These are phyloP conservation scores for Aspergillus nidulans DNA, from an alignment of 495 filamentous ascomycete genomes.

Conservation along the genomic window DNA sequence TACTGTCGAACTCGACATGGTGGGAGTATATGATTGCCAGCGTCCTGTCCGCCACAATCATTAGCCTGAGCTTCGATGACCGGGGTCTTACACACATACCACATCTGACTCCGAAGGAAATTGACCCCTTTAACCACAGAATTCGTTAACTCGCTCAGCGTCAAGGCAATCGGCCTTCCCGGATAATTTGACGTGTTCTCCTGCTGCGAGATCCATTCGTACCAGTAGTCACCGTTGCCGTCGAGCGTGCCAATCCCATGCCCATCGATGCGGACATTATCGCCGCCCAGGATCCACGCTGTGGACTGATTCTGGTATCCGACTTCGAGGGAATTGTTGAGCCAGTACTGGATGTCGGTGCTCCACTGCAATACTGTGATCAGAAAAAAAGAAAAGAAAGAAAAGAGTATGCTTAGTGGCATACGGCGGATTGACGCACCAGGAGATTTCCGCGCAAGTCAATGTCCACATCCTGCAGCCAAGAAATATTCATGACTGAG, in stretches of 20 bases:
- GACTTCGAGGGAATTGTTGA: constrained; percentile 37
- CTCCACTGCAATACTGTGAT: constrained; percentile 26
- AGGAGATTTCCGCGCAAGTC: constrained; percentile 34
- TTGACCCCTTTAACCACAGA: constrained; percentile 29
- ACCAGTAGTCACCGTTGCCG: constrained; percentile 45
- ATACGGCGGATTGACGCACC: constrained; percentile 1
- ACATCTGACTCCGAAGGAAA: constrained; percentile 45
- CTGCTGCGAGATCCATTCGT: constrained; percentile 24
- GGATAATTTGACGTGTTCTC: constrained; percentile 38
- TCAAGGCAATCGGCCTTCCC: constrained; percentile 37
- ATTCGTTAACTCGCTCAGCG: constrained; percentile 32
- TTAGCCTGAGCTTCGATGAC: background rate
- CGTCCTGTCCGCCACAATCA: constrained; percentile 10
- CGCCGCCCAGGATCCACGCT: constrained; percentile 43
- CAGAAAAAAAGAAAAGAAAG: background rate
- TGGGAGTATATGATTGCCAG: constrained; percentile 33
- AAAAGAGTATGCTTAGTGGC: background rate
- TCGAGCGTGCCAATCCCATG: constrained; percentile 37
- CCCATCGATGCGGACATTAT: constrained; percentile 36
- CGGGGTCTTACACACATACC: constrained; percentile 25
- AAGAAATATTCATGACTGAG: constrained; percentile 38
- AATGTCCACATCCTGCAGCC: constrained; percentile 38
- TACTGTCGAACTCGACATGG: constrained; percentile 31
- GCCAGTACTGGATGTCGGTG: constrained; percentile 44
- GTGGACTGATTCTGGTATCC: constrained; percentile 49